Evolutionary conservation across 2,329 filamentous ascomycete genomes (phyloP), one percentile per base, ranked within the genome.

Genomic region (Cercospora canescens): DNA sequence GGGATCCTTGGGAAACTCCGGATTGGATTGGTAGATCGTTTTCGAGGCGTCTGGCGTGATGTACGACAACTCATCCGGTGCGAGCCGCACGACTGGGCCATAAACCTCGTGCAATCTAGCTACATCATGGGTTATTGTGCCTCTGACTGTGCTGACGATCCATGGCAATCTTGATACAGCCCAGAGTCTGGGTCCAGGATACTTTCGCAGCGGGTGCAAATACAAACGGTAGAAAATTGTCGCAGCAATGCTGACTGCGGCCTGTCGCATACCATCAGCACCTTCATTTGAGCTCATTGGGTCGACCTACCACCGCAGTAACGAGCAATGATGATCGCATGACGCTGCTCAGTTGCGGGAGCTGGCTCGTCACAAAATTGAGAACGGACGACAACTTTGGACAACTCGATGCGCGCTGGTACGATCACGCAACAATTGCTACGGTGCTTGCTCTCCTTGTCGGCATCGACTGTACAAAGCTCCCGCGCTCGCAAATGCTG

Each of bases 51-150:
- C 59, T 32, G 59, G 34, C 1, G 35, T 41, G 7, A 58, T 57
- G 35, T 34, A 39, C 8, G 34, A 39, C 5, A 39, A 12, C 14
- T 45, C 34, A 39, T 59, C 21, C 2, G 56, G 56, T 14, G 56
- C 37, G 4, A 58, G 26, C 16, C 41, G 56, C 1, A 41, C 37
- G 3, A 34, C 37, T 4, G 54, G 55, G 1, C 91, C 91, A 78
- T 92, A 84, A 71, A 91, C 84, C 12, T 83, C 82, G 75, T 94
- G 91, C 1, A 94, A 81, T 52, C 34, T 26, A 4, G 48, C 54
- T 21, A 32, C 28, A 18, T 34, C 32, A 6, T 61, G 34, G 6
- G 52, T 21, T 5, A 55, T 30, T 14, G 52, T 50, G n/a, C 54
- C 59, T 30, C 52, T 21, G 18, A 66, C n/a, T 11, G 37, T 26